Base-by-base conservation (phyloP, 225 moss, liverwort and hornwort species). In the Marchantia paleacea region DNA sequence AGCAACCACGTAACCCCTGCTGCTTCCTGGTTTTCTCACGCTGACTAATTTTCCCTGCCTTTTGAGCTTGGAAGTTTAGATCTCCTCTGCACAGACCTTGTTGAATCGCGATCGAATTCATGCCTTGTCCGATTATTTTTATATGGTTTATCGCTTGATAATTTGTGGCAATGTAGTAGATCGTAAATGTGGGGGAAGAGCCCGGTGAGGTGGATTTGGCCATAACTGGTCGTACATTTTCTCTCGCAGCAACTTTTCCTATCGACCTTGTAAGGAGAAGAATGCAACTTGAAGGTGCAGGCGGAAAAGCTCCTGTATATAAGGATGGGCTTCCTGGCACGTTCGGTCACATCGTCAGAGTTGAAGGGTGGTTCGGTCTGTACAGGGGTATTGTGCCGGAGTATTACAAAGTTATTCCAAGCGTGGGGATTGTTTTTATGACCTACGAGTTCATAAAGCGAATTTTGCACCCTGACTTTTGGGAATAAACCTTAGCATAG, bases 341-440 rank as follows among this genome's bases (percentile, higher is more conserved):
- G 4, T 90, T 97, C 72, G 85, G 90, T 69, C 87, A 95, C 78
- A 95, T 97, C 29, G 78, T 97, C 39, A 79, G 82, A 62, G 88
- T 83, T 30, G 97, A 97, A 85, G 97, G 97, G 14, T 55, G 92
- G 74, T 86, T 82, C 72, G 97, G 97, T 75, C 93, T 97, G 14
- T 97, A 97, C 89, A 87, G 97, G 83, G 97, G 97, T 22, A 97
- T 97, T 58, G 87, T 97, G 78, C 97, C 97, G 29, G 97, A 97
- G 81, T 97, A 97, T 79, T 97, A 91, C 84, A 97, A 97, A 87
- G 97, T 97, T 80, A 93, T 97, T 85, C 97, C 97, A 64, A 97
- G 97, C 80, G 97, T 97, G 84, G 97, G 97, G 75, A 97, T 97
- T 87, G 95, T 94, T 79, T 97, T 97, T 82, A 95, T 97, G 97